Conservation (phyloP, 2,329 filamentous ascomycete genomes). For the Ciborinia camelliae region DNA sequence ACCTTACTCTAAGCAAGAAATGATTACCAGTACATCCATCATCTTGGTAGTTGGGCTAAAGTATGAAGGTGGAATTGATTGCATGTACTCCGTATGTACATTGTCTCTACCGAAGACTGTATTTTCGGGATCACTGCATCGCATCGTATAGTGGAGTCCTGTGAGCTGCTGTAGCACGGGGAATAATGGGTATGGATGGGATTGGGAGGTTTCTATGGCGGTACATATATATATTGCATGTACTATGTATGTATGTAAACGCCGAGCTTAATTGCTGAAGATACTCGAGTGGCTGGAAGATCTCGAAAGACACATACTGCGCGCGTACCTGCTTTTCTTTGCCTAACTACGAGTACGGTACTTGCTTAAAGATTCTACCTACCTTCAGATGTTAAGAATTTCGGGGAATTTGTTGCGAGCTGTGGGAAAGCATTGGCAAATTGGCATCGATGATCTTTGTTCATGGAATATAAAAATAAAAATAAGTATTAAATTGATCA, state of each 20-base stretch:
- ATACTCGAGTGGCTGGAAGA: neutral
- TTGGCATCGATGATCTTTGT: neutral
- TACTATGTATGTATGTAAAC: constrained; percentile 13
- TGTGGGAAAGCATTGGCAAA: constrained; percentile 15
- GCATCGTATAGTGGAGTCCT: constrained; percentile 1
- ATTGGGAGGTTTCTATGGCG: neutral
- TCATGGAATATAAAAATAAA: neutral
- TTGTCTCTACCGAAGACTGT: constrained; percentile 8
- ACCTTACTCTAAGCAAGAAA: neutral
- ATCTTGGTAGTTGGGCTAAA: neutral
- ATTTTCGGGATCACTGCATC: constrained; percentile 17
- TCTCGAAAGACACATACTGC: neutral
- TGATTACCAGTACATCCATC: neutral
- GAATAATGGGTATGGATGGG: neutral
- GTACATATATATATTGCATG: constrained; percentile 1
- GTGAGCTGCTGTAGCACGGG: neutral
- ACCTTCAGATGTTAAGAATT: neutral
- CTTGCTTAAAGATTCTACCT: neutral
- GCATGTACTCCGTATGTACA: neutral
- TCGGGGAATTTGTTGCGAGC: constrained; percentile 18
- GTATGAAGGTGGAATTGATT: neutral
- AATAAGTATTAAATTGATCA: no score
- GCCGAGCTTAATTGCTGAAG: constrained; percentile 14
- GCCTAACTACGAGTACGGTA: no score
- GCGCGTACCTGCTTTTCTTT: constrained; percentile 7